phyloP scores from a whole-genome alignment of 371 early-diverging fungal genomes.

The Mortierella sp. region DNA sequence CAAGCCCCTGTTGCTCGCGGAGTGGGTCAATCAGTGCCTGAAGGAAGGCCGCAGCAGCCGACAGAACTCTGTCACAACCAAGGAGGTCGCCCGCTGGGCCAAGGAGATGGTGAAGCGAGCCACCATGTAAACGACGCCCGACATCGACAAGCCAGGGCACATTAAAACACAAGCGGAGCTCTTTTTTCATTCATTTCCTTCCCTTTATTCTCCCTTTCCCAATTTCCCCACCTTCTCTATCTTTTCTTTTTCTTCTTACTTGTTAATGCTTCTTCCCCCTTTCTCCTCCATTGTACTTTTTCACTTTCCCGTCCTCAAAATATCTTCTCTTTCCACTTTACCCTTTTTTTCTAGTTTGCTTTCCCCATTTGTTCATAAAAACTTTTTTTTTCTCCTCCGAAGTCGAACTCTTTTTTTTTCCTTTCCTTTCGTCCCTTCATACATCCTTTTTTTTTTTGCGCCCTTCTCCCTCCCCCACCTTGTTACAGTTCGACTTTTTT shows the following conservation, averaged over 20 bases:
- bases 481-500: constrained; percentile 26
- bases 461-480: background rate
- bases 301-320: constrained; percentile 13
- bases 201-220: background rate
- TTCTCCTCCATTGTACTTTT: constrained; percentile 22
- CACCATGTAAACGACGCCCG: constrained; percentile 35
- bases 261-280: background rate
- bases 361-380: constrained; percentile 9
- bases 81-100: constrained; percentile 89
- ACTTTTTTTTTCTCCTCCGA: background rate
- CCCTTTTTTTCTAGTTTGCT: constrained; percentile 24
- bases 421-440: background rate
- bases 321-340: constrained; percentile 38
- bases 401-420: constrained; percentile 24
- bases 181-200: constrained; percentile 1
- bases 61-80: constrained; percentile 70
- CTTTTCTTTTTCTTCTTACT: constrained; percentile 1
- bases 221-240: background rate
- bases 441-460: background rate
- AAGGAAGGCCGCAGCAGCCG: constrained; percentile 82
- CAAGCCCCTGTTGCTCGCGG: constrained; percentile 69
- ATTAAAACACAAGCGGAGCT: constrained; percentile 11
- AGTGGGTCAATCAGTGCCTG: constrained; percentile 77
- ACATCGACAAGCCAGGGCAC: background rate
- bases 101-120: constrained; percentile 68